phyloP scores from a whole-genome alignment of 2,329 filamentous ascomycete species.

The Acarospora socialis region DNA sequence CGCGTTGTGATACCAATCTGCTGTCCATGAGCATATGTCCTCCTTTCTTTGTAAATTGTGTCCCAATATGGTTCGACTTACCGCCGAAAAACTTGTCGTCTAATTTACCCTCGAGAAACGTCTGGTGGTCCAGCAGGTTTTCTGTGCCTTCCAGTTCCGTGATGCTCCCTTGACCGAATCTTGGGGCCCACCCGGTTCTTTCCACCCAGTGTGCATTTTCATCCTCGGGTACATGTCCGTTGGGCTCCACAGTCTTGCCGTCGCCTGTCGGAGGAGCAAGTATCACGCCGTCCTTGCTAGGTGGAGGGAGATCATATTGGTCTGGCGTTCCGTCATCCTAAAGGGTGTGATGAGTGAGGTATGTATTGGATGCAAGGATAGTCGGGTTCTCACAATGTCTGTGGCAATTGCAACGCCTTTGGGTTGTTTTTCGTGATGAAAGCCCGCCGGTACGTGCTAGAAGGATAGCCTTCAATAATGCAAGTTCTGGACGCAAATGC shows the following conservation, averaged over 20 bases:
- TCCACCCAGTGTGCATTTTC: constrained; percentile 41
- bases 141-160: constrained; percentile 42
- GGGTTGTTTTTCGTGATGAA: constrained; percentile 38
- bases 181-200: constrained; percentile 74
- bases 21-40: not conserved
- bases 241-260: constrained; percentile 31
- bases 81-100: constrained; percentile 85
- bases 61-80: constrained; percentile 25
- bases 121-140: constrained; percentile 73
- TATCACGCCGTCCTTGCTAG: constrained; percentile 54
- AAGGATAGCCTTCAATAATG: not conserved
- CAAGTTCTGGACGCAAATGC: not conserved
- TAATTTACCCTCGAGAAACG: constrained; percentile 68
- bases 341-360: too few species aligned
- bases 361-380: constrained; percentile 7
- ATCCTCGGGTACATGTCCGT: constrained; percentile 40
- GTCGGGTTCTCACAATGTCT: constrained; percentile 55
- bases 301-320: constrained; percentile 62
- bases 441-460: constrained; percentile 49
- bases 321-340: constrained; percentile 53
- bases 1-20: constrained; percentile 97
- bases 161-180: constrained; percentile 51
- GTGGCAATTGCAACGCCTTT: constrained; percentile 46
- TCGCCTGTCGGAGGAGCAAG: constrained; percentile 35
- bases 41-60: constrained; percentile 5